Base-by-base conservation (phyloP, 1,284 basidiomycete genomes). In the Trametes sp. region DNA sequence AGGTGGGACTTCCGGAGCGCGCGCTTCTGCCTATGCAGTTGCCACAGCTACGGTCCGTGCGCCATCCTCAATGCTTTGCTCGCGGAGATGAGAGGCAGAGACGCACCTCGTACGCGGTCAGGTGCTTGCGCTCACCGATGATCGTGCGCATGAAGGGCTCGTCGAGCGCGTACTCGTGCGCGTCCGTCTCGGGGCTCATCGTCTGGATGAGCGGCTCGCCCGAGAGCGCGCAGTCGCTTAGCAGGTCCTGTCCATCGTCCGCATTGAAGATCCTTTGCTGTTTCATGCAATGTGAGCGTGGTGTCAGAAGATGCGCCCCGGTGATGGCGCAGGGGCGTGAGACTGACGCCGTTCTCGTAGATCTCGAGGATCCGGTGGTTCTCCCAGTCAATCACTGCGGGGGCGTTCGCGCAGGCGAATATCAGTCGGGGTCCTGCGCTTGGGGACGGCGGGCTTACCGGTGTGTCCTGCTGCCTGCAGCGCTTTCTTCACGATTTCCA, bases 371-470 rank as follows among this genome's bases (percentile, higher is more conserved):
- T 83, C 36, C 81, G 78, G 72, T 86, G 81, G 4, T 81, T 78
- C 61, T 81, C 77, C 85, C 85, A 87, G 63, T 86, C 82, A 54
- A 87, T 80, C 23, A 86, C 85, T 84, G 44, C 48, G n/a, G 19
- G 33, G n/a, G 41, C 13, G 41, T 10, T 50, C 42, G n/a, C 31
- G 48, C 14, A 24, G 26, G 49, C 13, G 29, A 21, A 42, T 19
- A 26, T 60, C 52, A 33, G 49, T 26, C 42, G 5, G 23, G 23
- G 8, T 24, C 24, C 38, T 19, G 16, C 16, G 38, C 16, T 14
- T 24, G 14, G 10, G 24, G 51, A n/a, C 36, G 26, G 7, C 16
- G 13, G 38, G 7, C 38, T 46, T 50, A 78, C 79, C 78, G 58
- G 75, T 78, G 71, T 87, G 85, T 0, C 86, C 86, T 6, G 81